Percentiles rank a stretch among this genome's conserved stretches.
These are phyloP conservation scores for Verticillium tricorpus DNA, from an alignment of 2,329 filamentous ascomycete genomes.

Conservation along the genomic window DNA sequence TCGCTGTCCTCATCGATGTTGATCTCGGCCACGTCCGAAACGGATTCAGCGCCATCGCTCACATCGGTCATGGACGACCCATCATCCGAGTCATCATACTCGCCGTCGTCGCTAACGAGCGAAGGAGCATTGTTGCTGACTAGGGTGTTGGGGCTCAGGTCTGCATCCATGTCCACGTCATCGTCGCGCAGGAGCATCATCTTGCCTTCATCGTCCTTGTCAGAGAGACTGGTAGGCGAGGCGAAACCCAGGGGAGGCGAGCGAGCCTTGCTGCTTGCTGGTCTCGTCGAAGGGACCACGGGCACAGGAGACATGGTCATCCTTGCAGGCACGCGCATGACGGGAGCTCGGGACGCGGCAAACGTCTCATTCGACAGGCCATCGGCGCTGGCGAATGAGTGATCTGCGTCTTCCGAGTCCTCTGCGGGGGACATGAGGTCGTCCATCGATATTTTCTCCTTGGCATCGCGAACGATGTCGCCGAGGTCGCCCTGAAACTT, in stretches of 20 bases:
- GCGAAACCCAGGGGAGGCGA: constrained; percentile 33
- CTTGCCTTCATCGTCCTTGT: constrained; percentile 19
- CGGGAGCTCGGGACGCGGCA: constrained; percentile 26
- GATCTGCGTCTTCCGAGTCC: constrained; percentile 48
- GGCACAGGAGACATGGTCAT: constrained; percentile 48
- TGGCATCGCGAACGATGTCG: constrained; percentile 55
- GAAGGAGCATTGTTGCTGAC: constrained; percentile 74
- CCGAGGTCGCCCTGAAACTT: constrained; percentile 58
- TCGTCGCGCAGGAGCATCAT: constrained; percentile 35
- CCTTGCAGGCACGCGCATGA: constrained; percentile 56
- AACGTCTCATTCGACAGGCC: constrained; percentile 6
- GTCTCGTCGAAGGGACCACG: constrained; percentile 35
- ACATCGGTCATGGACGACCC: constrained; percentile 55
- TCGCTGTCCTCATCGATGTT: constrained; percentile 55
- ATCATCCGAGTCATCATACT: constrained; percentile 69
- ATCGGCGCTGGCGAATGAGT: constrained; percentile 10
- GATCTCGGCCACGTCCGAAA: constrained; percentile 59
- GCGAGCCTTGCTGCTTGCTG: constrained; percentile 54
- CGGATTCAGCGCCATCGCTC: constrained; percentile 52
- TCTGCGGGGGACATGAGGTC: constrained; percentile 47
- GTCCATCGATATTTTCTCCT: constrained; percentile 46
- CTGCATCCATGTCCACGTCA: constrained; percentile 52
- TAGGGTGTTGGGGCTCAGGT: constrained; percentile 65
- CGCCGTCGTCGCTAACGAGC: constrained; percentile 75
- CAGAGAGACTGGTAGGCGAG: constrained; percentile 22